Conservation (phyloP, 108 stramenopile species). For the Cylindrotheca fusiformis region DNA sequence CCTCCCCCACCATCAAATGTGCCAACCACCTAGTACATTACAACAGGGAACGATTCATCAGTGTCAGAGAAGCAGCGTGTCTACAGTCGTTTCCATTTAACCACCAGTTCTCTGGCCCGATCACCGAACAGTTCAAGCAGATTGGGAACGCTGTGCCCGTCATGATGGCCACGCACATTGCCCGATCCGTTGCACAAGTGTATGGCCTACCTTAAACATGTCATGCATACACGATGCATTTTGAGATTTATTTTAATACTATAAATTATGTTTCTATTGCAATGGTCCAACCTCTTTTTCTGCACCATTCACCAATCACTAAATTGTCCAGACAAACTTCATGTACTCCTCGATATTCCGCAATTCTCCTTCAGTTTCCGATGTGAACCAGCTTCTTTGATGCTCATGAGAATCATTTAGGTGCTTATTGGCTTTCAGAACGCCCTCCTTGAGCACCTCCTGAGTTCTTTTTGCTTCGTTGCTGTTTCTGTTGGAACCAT, state of each 20-base stretch:
- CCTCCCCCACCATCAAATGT: not conserved
- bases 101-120: slow-evolving; percentile 25
- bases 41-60: slow-evolving; percentile 29
- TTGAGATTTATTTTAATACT: too few species aligned
- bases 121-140: slow-evolving; percentile 38
- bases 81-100: slow-evolving; percentile 37
- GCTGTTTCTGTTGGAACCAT: too few species aligned
- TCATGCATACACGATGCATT: too few species aligned
- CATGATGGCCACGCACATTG: slow-evolving; percentile 31
- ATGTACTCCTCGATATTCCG: not conserved
- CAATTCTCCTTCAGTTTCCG: not conserved
- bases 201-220: not conserved
- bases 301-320: too few species aligned
- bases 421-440: not conserved
- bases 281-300: not conserved
- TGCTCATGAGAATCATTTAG: slow-evolving; percentile 1
- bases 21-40: slow-evolving; percentile 15
- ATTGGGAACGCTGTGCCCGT: slow-evolving; percentile 50
- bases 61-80: slow-evolving; percentile 33
- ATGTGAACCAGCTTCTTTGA: not conserved
- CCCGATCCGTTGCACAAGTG: not conserved
- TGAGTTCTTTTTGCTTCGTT: not conserved
- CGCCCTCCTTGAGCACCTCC: not conserved
- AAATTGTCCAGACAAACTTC: not conserved
- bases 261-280: not conserved